phyloP scores from a whole-genome alignment of 2,329 filamentous ascomycete species.

The Verticillium alfalfae region DNA sequence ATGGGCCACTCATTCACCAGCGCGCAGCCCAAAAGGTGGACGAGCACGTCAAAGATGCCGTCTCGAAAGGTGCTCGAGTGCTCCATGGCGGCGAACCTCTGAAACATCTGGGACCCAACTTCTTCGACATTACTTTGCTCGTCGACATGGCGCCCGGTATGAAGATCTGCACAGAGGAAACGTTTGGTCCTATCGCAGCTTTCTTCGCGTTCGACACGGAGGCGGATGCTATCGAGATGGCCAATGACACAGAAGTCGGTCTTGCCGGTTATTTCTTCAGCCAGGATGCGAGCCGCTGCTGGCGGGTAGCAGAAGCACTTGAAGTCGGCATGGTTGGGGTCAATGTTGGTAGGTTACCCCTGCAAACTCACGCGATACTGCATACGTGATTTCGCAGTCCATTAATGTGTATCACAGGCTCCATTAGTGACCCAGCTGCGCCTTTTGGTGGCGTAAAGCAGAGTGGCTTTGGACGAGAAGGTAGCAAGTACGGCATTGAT shows the following conservation, averaged over 20 bases:
- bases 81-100: slow-evolving; percentile 70
- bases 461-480: slow-evolving; percentile 75
- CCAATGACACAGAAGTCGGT: slow-evolving; percentile 33
- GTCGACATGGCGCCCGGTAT: slow-evolving; percentile 38
- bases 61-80: slow-evolving; percentile 70
- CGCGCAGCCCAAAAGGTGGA: slow-evolving; percentile 77
- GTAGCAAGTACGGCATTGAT: slow-evolving; percentile 52
- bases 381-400: too few relatives aligned
- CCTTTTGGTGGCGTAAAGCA: slow-evolving; percentile 79
- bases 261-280: slow-evolving; percentile 28
- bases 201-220: slow-evolving; percentile 26
- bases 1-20: slow-evolving; percentile 70
- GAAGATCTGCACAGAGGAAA: slow-evolving; percentile 22
- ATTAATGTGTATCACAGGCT: slow-evolving; percentile 1
- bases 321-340: slow-evolving; percentile 65
- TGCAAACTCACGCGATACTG: too few relatives aligned
- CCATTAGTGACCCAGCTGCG: slow-evolving; percentile 40
- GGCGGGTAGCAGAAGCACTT: slow-evolving; percentile 44
- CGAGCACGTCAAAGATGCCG: slow-evolving; percentile 73
- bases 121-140: slow-evolving; percentile 69
- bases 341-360: slow-evolving; percentile 31
- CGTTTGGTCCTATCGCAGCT: slow-evolving; percentile 22
- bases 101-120: slow-evolving; percentile 65
- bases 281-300: slow-evolving; percentile 26
- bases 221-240: slow-evolving; percentile 28